A percentile compares a stretch with the other conserved stretches of the same genome.
Conservation (phyloP, 2,329 filamentous ascomycete species). For the Coniochaeta ligniaria region DNA sequence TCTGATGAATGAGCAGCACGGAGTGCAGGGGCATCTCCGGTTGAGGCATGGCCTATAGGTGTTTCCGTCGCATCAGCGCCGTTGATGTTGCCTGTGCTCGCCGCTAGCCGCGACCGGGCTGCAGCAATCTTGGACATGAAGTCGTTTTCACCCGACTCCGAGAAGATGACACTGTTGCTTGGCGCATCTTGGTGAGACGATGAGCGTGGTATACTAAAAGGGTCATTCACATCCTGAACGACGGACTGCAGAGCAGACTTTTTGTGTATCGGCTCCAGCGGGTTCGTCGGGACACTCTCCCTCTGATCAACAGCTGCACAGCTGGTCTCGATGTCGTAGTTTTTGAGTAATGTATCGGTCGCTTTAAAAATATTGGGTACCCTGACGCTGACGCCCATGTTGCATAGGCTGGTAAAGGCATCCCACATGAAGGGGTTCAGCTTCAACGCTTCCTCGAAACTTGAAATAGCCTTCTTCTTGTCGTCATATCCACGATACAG, state of each 20-base stretch:
- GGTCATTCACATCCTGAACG: constrained; percentile 34
- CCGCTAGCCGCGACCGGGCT: constrained; percentile 37
- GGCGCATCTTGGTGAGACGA: constrained; percentile 30
- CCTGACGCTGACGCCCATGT: constrained; percentile 75
- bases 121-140: constrained; percentile 50
- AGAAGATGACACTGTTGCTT: constrained; percentile 30
- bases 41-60: constrained; percentile 42
- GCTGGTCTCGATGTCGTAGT: constrained; percentile 33
- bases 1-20: constrained; percentile 28
- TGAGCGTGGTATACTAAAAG: constrained; percentile 41
- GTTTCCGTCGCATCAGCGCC: constrained; percentile 57
- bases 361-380: constrained; percentile 82
- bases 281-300: constrained; percentile 24
- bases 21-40: constrained; percentile 20
- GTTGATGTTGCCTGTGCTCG: constrained; percentile 26
- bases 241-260: constrained; percentile 30
- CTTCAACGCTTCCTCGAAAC: constrained; percentile 83
- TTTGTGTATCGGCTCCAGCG: constrained; percentile 32
- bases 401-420: constrained; percentile 82
- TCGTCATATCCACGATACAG: constrained; percentile 77
- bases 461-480: constrained; percentile 75
- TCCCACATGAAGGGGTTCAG: constrained; percentile 98
- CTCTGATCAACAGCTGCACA: constrained; percentile 25
- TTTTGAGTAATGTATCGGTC: constrained; percentile 45
- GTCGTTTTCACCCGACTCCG: constrained; percentile 42